A percentile compares a stretch with the other conserved stretches of the same genome.
These are phyloP conservation scores for Neopestalotiopsis rosae DNA, from an alignment of 2,329 filamentous ascomycete species.

Conservation along the genomic window DNA sequence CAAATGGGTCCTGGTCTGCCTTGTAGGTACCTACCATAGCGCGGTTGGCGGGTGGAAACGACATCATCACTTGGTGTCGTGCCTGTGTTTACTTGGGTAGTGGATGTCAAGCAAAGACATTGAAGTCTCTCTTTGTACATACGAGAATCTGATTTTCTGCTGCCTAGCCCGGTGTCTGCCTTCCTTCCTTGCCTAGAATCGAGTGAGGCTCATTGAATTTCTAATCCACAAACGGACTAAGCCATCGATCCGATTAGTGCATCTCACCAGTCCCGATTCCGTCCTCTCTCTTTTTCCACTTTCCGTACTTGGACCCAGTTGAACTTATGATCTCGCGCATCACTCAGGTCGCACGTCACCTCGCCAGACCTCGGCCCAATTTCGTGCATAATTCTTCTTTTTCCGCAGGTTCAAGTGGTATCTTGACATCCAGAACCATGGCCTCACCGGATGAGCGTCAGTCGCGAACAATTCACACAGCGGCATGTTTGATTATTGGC, in stretches of 20 bases:
- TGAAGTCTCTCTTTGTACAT: neutral
- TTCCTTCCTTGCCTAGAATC: neutral
- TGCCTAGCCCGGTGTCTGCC: neutral
- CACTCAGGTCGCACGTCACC: constrained; percentile 74
- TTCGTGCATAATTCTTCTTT: constrained; percentile 55
- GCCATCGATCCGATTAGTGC: neutral
- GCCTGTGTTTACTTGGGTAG: too few species aligned
- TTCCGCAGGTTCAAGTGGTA: constrained; percentile 32
- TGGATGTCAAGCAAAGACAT: neutral
- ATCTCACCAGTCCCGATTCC: too few species aligned
- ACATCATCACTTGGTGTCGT: constrained; percentile 10
- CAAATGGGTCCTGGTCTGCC: too few species aligned
- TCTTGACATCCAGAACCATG: constrained; percentile 45
- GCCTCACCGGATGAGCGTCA: constrained; percentile 60
- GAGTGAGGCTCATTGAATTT: neutral
- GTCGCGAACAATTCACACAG: constrained; percentile 79
- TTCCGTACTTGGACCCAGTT: constrained; percentile 7
- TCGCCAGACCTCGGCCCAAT: constrained; percentile 67
- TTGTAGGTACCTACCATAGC: too few species aligned
- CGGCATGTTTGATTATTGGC: constrained; percentile 93
- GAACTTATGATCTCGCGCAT: constrained; percentile 76
- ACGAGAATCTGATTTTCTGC: neutral
- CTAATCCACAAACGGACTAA: neutral
- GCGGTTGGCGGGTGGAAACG: neutral
- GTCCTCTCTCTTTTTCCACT: constrained; percentile 2